phyloP scores from a whole-genome alignment of 2,329 filamentous ascomycete species.

The Trichoderma sp. region DNA sequence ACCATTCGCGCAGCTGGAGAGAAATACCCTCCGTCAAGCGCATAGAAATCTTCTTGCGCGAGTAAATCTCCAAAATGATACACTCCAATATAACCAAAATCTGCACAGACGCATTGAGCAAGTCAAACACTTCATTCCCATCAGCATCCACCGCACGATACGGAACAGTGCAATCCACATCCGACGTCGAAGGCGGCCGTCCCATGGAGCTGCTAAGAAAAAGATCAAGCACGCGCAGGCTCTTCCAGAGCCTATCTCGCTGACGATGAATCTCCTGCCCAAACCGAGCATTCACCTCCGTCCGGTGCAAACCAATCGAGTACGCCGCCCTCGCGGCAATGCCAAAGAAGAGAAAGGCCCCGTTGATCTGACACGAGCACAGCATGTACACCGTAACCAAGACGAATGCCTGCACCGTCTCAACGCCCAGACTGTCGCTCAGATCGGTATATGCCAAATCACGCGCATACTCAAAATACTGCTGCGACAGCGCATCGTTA shows the following conservation, averaged over 20 bases:
- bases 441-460: slow-evolving; percentile 51
- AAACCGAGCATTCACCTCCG: slow-evolving; percentile 58
- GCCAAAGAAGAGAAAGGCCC: slow-evolving; percentile 58
- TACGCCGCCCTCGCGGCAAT: slow-evolving; percentile 57
- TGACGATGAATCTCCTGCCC: slow-evolving; percentile 48
- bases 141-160: slow-evolving; percentile 46
- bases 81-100: slow-evolving; percentile 56
- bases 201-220: slow-evolving; percentile 60
- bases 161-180: slow-evolving; percentile 58
- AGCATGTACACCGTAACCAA: slow-evolving; percentile 60
- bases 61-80: slow-evolving; percentile 58
- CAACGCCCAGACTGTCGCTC: slow-evolving; percentile 52
- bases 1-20: slow-evolving; percentile 57
- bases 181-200: slow-evolving; percentile 56
- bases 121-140: slow-evolving; percentile 47
- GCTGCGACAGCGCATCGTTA: slow-evolving; percentile 47
- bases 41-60: slow-evolving; percentile 56
- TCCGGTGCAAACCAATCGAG: slow-evolving; percentile 57
- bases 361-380: slow-evolving; percentile 59
- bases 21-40: slow-evolving; percentile 59
- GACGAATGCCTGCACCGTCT: slow-evolving; percentile 55
- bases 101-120: slow-evolving; percentile 57
- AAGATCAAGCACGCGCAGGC: slow-evolving; percentile 55
- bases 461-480: slow-evolving; percentile 56
- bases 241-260: slow-evolving; percentile 59